These are phyloP conservation scores for Talaromyces marneffei DNA, from an alignment of 2,329 filamentous ascomycete species.

Conservation along the genomic window DNA sequence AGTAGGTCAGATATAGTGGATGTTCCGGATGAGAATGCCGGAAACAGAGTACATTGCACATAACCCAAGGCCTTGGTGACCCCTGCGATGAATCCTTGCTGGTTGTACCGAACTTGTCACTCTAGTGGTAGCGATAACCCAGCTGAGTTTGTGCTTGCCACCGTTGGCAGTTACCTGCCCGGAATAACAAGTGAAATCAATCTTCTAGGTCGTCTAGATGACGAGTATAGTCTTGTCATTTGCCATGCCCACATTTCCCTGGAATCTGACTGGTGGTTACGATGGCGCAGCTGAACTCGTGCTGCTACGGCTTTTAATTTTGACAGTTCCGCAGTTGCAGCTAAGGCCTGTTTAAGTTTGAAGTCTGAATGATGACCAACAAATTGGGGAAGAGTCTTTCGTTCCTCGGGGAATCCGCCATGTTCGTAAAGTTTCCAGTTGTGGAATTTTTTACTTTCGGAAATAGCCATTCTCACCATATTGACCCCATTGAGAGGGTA, in stretches of 20 bases:
- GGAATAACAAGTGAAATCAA: not conserved
- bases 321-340: constrained; percentile 1
- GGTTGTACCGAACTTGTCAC: not conserved
- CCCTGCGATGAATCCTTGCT: not conserved
- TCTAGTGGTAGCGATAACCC: not conserved
- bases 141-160: not conserved
- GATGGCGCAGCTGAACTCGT: not conserved
- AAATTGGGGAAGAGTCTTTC: not conserved
- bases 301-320: not conserved
- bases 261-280: not conserved
- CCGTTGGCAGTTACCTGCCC: not conserved
- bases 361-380: not conserved
- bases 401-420: not conserved
- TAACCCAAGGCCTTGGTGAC: not conserved
- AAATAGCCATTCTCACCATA: not conserved
- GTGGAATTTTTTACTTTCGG: not conserved
- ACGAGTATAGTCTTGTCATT: not conserved
- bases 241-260: not conserved
- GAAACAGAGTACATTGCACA: not conserved
- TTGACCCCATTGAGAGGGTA: not conserved
- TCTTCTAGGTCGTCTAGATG: not conserved
- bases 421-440: not conserved
- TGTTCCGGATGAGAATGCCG: not conserved
- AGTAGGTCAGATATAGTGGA: not conserved
- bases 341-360: not conserved